Conservation (phyloP, 345 rosid species). For the Populus alba region DNA sequence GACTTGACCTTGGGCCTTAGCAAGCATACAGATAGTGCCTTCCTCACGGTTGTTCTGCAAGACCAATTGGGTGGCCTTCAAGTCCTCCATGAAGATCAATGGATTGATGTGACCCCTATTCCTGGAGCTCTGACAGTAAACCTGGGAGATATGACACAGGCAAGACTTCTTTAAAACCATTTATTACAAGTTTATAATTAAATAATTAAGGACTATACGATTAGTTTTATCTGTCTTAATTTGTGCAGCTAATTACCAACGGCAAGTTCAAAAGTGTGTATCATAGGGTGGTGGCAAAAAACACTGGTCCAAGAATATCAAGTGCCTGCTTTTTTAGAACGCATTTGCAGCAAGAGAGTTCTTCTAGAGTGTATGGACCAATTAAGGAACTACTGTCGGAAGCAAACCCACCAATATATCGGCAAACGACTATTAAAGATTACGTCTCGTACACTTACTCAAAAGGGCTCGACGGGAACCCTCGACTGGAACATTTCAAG, state of each 20-base stretch:
- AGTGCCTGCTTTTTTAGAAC: constrained; percentile 2
- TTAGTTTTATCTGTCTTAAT: neutral
- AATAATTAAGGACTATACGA: too few species aligned
- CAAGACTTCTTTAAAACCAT: neutral
- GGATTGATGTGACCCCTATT: neutral
- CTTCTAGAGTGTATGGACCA: neutral
- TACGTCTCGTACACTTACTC: neutral
- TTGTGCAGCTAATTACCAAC: constrained; percentile 2
- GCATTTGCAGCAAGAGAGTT: neutral
- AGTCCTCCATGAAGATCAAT: constrained; percentile 8
- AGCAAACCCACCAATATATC: constrained; percentile 9
- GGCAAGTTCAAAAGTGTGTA: constrained; percentile 11
- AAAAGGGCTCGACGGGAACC: constrained; percentile 9
- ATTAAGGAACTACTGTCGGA: constrained; percentile 2
- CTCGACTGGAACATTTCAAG: neutral
- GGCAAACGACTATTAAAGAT: neutral
- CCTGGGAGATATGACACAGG: constrained; percentile 1
- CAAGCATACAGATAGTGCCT: constrained; percentile 6
- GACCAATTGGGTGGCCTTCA: constrained; percentile 8
- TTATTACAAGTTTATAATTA: too few species aligned
- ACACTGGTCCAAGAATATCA: constrained; percentile 10
- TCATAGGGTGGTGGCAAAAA: constrained; percentile 1
- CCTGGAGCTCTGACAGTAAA: neutral
- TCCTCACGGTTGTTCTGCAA: neutral
- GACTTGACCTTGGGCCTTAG: neutral